Percentiles rank a stretch among this genome's conserved stretches.
Conservation (phyloP, 345 rosid species). For the Eucalyptus sideroxylon region DNA sequence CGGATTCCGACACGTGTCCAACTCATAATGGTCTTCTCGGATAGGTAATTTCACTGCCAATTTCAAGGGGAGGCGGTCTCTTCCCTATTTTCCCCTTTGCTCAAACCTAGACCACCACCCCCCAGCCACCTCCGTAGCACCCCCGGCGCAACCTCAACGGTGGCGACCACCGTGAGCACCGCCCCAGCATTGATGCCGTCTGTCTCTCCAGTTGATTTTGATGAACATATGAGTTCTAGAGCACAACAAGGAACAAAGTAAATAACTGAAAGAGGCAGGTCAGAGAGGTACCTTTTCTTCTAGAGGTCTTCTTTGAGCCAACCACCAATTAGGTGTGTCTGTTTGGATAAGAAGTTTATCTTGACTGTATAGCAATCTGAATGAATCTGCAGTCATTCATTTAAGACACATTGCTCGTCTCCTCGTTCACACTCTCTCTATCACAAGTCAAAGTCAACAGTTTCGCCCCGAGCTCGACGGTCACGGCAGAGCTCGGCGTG, state of each 20-base stretch:
- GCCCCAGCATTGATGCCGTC: neutral
- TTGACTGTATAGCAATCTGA: no score
- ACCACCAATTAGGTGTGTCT: no score
- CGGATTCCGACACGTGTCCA: neutral
- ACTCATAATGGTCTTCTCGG: neutral
- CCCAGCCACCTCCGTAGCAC: neutral
- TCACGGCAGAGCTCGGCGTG: accelerated
- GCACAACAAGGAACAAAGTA: no score
- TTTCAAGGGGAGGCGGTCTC: accelerated
- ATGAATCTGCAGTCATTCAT: neutral
- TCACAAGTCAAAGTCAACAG: neutral
- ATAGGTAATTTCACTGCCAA: neutral
- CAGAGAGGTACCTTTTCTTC: no score
- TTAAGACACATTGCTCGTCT: neutral
- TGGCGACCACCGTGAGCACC: neutral
- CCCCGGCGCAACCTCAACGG: neutral
- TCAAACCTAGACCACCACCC: neutral
- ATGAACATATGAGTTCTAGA: no score
- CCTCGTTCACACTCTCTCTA: neutral
- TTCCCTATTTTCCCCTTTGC: neutral
- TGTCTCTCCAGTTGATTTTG: neutral
- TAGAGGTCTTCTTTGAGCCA: no score
- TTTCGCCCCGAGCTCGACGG: neutral
- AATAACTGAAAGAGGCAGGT: no score
- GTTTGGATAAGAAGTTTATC: no score